Base-by-base conservation (phyloP, 129 eudicot genomes). In the Arctium lappa region DNA sequence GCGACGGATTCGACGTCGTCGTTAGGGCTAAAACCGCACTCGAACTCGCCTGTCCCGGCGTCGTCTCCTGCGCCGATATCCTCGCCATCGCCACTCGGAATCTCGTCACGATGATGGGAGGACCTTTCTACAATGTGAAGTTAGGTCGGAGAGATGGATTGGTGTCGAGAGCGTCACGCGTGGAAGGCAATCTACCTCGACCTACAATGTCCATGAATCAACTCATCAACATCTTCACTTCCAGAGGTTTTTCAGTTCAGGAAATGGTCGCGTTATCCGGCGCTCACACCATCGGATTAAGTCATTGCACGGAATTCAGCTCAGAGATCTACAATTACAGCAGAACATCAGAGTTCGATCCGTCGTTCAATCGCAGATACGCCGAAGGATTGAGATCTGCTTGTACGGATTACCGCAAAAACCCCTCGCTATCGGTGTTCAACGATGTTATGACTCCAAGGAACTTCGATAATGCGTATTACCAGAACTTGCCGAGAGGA, bases 11-110 rank as follows among this genome's bases (percentile, higher is more conserved):
- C 86, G 97, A 94, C 84, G 89, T 92, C 76, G 88, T 94, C 33
- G 93, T 92, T 13, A 87, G 98, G 18, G 98, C 97, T 31, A 94
- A 92, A 78, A 86, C 97, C 32, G 94, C 97, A n/a, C 91, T 94
- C 31, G 98, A 92, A 66, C 92, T 94, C 62, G 82, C 91, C 34
- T 92, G 98, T 77, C 98, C 98, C 18, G 94, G 92, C 44, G 89
- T 88, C 37, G 97, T 94, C 73, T 94, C 98, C 9, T 94, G 98
- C 89, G 84, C 98, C 68, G 97, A 94, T 72, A 90, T 92, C 39
- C 89, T 92, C 83, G 90, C 95, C 77, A 89, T 89, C 65, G 95
- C 94, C 10, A 77, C 94, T 6, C 88, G 97, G 5, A 88, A 92
- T 69, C 92, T 90, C 12, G 90, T 92, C 10, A 76, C 85, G 6